These are phyloP conservation scores for Geotrichum klebahnii DNA, from an alignment of 1,139 yeast species.

Conservation along the genomic window DNA sequence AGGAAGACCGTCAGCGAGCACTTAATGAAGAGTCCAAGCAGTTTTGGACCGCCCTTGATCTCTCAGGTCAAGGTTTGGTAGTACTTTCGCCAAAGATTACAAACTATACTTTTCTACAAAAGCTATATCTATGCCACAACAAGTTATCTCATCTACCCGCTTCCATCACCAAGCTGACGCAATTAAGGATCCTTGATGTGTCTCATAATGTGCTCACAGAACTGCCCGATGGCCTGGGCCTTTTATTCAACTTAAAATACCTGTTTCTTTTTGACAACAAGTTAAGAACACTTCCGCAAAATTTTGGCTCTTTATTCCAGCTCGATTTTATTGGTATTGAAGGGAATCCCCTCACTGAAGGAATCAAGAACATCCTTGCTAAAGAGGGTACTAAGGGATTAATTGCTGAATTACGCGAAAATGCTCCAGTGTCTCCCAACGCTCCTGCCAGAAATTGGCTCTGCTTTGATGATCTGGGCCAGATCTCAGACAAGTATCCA, in stretches of 20 bases:
- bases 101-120: slow-evolving; percentile 79
- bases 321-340: slow-evolving; percentile 85
- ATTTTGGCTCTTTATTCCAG: slow-evolving; percentile 81
- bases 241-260: slow-evolving; percentile 73
- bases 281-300: slow-evolving; percentile 68
- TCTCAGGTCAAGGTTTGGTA: slow-evolving; percentile 82
- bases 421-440: slow-evolving; percentile 60
- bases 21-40: slow-evolving; percentile 74
- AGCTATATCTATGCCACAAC: slow-evolving; percentile 83
- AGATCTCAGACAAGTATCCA: slow-evolving; percentile 36
- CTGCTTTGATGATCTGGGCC: slow-evolving; percentile 67
- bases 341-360: slow-evolving; percentile 79
- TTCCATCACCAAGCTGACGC: slow-evolving; percentile 63
- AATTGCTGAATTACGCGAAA: slow-evolving; percentile 74
- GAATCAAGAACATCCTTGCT: slow-evolving; percentile 61
- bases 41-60: slow-evolving; percentile 90
- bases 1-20: slow-evolving; percentile 74
- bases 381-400: slow-evolving; percentile 84
- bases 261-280: slow-evolving; percentile 85
- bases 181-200: slow-evolving; percentile 78
- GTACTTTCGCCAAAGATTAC: slow-evolving; percentile 69
- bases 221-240: slow-evolving; percentile 79
- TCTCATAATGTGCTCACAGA: slow-evolving; percentile 69
- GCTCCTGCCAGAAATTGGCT: slow-evolving; percentile 74
- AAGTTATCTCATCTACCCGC: slow-evolving; percentile 65